phyloP scores from a whole-genome alignment of 2,329 filamentous ascomycete genomes.

The Colletotrichum sp. region DNA sequence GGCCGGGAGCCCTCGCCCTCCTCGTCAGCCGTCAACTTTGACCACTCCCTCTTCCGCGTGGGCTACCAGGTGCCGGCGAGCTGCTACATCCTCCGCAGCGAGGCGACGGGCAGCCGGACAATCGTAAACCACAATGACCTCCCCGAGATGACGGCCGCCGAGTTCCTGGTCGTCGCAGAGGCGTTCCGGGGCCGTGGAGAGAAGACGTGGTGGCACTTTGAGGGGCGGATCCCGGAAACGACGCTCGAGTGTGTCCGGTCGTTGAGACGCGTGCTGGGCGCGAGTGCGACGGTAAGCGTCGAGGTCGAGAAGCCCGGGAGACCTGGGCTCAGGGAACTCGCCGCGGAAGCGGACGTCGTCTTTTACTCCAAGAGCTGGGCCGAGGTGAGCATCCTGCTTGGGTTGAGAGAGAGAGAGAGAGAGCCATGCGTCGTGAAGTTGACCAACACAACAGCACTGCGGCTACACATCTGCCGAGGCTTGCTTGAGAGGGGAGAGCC shows the following conservation, averaged over 20 bases:
- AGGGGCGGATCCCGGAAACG: conserved; percentile 70
- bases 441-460: conserved; percentile 25
- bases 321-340: conserved; percentile 62
- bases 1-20: background rate
- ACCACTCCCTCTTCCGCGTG: conserved; percentile 64
- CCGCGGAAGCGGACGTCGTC: conserved; percentile 69
- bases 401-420: too few relatives aligned
- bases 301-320: conserved; percentile 75
- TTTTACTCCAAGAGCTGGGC: conserved; percentile 78
- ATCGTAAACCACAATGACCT: conserved; percentile 74
- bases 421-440: background rate
- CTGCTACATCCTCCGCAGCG: conserved; percentile 72
- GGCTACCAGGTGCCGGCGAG: conserved; percentile 62
- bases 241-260: conserved; percentile 63
- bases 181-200: conserved; percentile 36
- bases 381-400: conserved; percentile 53
- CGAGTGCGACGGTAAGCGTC: conserved; percentile 58
- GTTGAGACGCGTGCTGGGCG: conserved; percentile 42
- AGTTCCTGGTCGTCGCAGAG: conserved; percentile 57
- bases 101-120: conserved; percentile 64
- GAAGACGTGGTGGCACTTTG: conserved; percentile 68
- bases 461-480: conserved; percentile 48
- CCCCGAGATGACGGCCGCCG: conserved; percentile 67
- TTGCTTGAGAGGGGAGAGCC: conserved; percentile 52
- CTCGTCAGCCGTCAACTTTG: conserved; percentile 50